Evolutionary conservation across 768 basidiomycete genomes (phyloP).

Genomic region (Kwoniella dejecticola): DNA sequence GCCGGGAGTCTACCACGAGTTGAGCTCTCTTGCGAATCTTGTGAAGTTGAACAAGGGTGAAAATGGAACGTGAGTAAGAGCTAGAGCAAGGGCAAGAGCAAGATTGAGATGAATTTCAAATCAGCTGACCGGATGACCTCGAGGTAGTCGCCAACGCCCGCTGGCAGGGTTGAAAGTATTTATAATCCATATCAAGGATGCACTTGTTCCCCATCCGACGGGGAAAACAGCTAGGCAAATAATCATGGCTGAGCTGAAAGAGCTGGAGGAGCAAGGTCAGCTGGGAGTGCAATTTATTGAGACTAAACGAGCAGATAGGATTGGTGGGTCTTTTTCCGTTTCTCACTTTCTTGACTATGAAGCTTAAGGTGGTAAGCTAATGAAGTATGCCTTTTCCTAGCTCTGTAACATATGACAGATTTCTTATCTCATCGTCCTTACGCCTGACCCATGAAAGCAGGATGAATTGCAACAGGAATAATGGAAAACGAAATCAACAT

Average conservation of each 20-base stretch:
- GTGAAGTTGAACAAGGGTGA: slow-evolving; percentile 51
- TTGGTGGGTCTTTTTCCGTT: slow-evolving; percentile 62
- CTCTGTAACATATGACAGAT: too few species aligned
- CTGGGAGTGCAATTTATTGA: slow-evolving; percentile 73
- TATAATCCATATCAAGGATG: slow-evolving; percentile 86
- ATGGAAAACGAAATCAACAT: too few species aligned
- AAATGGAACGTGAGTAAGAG: slow-evolving; percentile 9
- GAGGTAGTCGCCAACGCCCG: slow-evolving; percentile 5
- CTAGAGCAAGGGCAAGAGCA: background rate
- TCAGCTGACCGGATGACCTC: background rate
- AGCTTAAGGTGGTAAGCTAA: background rate
- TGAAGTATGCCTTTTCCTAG: background rate
- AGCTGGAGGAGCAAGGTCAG: slow-evolving; percentile 64
- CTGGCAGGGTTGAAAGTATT: slow-evolving; percentile 61
- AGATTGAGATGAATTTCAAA: background rate
- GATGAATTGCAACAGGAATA: too few species aligned
- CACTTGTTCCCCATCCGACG: slow-evolving; percentile 58
- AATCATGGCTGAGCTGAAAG: slow-evolving; percentile 73
- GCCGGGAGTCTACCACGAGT: slow-evolving; percentile 73
- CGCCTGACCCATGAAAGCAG: too few species aligned
- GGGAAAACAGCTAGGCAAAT: slow-evolving; percentile 63
- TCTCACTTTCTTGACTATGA: background rate
- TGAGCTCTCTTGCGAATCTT: slow-evolving; percentile 59
- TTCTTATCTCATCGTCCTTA: too few species aligned
- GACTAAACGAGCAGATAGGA: slow-evolving; percentile 77